These are phyloP conservation scores for Eudorina sp. DNA, from an alignment of 139 green algal genomes.

Conservation along the genomic window DNA sequence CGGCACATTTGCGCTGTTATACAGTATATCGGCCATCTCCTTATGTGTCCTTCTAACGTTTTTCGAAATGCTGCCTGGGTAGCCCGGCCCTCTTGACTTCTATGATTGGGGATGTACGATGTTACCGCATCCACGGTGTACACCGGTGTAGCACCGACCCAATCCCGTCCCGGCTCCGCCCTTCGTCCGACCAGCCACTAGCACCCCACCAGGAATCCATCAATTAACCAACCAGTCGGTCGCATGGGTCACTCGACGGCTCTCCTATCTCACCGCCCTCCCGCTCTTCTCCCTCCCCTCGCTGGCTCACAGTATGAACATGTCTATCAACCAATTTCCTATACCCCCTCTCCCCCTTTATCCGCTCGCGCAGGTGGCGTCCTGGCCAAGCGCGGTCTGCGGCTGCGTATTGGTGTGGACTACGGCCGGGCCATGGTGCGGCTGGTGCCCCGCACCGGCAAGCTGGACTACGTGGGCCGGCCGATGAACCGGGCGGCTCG, in stretches of 20 bases:
- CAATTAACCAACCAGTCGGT: neutral
- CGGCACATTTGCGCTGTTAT: neutral
- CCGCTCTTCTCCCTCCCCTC: neutral
- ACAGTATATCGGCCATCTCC: neutral
- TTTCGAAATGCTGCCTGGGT: neutral
- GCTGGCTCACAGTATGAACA: too few species aligned
- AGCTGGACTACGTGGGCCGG: slow-evolving; percentile 41
- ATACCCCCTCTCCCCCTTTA: neutral
- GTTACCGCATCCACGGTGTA: too few species aligned
- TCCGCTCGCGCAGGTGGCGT: neutral
- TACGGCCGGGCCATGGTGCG: slow-evolving; percentile 22
- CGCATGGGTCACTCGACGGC: neutral
- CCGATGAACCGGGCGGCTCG: slow-evolving; percentile 48
- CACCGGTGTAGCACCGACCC: too few species aligned
- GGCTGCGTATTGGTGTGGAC: slow-evolving; percentile 34
- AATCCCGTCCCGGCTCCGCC: too few species aligned
- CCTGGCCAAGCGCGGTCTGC: slow-evolving; percentile 23
- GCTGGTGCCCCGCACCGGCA: slow-evolving; percentile 31
- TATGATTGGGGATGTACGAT: neutral
- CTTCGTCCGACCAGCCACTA: neutral
- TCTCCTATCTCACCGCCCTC: neutral
- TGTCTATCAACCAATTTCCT: too few species aligned
- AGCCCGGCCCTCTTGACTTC: neutral
- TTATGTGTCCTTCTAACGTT: neutral
- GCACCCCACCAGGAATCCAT: neutral